Conservation (phyloP, 164 flowering plant genomes). For the Platanus orientalis region DNA sequence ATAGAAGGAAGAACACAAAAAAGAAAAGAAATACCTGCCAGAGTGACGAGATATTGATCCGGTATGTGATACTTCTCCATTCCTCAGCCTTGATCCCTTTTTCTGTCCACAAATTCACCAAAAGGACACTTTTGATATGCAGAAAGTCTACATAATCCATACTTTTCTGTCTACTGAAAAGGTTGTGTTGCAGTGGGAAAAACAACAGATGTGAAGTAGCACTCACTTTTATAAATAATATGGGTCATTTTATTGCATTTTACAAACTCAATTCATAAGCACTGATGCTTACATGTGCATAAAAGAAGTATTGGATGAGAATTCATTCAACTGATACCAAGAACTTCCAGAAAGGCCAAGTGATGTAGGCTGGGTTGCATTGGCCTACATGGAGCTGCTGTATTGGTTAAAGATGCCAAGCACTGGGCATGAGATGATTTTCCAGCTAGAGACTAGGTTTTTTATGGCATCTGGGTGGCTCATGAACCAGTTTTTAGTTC, state of each 20-base stretch:
- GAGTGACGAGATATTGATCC: constrained; percentile 30
- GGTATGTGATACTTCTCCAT: constrained; percentile 30
- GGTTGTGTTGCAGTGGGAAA: background rate
- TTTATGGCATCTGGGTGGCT: too few species aligned
- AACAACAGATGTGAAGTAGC: background rate
- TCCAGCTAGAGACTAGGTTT: too few species aligned
- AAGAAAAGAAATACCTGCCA: constrained; percentile 43
- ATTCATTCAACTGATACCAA: too few species aligned
- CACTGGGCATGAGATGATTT: too few species aligned
- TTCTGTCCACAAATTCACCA: constrained; percentile 36
- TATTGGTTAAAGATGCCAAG: too few species aligned
- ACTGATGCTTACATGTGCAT: background rate
- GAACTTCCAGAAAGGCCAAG: too few species aligned
- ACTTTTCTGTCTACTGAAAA: background rate
- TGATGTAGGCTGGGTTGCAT: too few species aligned
- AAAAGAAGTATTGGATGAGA: too few species aligned
- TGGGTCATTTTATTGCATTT: background rate
- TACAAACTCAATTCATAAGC: background rate
- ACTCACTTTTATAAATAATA: background rate
- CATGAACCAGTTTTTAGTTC: too few species aligned
- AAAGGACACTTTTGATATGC: background rate
- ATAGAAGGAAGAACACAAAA: background rate
- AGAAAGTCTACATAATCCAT: background rate
- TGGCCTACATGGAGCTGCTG: too few species aligned
- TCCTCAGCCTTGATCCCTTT: constrained; percentile 36